A percentile compares a stretch with the other conserved stretches of the same genome.
These are phyloP conservation scores for Avena sativa DNA, from an alignment of 176 grass and related monocot genomes.

Conservation along the genomic window DNA sequence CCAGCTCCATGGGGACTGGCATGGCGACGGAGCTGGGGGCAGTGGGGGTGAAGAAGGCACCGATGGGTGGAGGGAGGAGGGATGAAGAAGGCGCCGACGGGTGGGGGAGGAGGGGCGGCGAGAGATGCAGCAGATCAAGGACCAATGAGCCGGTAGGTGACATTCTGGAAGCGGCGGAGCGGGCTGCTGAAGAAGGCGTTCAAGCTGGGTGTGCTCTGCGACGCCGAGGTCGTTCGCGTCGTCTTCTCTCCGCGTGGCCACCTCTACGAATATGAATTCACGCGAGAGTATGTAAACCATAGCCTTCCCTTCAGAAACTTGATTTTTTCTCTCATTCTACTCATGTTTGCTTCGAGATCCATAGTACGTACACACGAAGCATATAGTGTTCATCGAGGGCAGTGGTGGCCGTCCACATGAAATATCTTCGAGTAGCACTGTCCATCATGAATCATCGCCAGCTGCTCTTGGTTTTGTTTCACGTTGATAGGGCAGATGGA, in stretches of 20 bases:
- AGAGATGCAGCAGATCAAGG: too few relatives aligned
- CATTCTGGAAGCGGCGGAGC: constrained; percentile 41
- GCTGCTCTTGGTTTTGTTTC: not conserved
- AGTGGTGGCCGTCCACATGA: constrained; percentile 10
- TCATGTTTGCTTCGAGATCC: not conserved
- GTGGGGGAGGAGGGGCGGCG: too few relatives aligned
- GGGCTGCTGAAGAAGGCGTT: constrained; percentile 86
- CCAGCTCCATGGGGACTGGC: too few relatives aligned
- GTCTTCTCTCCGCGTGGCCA: constrained; percentile 73
- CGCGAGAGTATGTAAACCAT: constrained; percentile 47
- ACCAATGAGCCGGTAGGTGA: too few relatives aligned
- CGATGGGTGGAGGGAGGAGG: too few relatives aligned
- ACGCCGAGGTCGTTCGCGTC: constrained; percentile 81
- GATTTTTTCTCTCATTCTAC: too few relatives aligned
- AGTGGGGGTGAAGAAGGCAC: too few relatives aligned
- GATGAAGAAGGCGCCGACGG: too few relatives aligned
- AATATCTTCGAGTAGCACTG: not conserved
- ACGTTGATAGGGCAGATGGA: not conserved
- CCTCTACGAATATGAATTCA: constrained; percentile 71
- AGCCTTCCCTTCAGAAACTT: too few relatives aligned
- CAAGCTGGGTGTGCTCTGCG: constrained; percentile 84
- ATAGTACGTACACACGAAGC: not conserved
- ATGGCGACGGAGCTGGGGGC: too few relatives aligned
- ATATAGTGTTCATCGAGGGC: not conserved
- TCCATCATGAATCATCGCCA: not conserved